Evolutionary conservation across 1,284 basidiomycete genomes (phyloP).

Genomic region (Mycosarcoma maydis): DNA sequence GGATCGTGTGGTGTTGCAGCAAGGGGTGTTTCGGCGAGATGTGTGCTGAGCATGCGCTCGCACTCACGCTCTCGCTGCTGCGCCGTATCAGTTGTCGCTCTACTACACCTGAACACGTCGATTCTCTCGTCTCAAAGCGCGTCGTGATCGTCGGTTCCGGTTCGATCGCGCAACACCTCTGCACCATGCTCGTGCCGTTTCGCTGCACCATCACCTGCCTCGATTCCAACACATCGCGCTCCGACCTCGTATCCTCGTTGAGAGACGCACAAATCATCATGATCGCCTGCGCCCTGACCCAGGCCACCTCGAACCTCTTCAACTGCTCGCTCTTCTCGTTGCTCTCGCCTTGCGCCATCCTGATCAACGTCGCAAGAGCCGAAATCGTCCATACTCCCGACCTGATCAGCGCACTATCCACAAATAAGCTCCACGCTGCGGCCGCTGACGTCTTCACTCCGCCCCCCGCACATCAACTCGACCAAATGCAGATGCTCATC

Average conservation of each 20-base stretch:
- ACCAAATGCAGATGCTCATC: conserved; percentile 1
- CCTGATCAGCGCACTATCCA: conserved; percentile 78
- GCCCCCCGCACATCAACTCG: conserved; percentile 74
- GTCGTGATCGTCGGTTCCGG: conserved; percentile 50
- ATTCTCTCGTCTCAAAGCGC: conserved; percentile 8
- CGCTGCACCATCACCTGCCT: conserved; percentile 6
- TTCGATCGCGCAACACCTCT: conserved; percentile 20
- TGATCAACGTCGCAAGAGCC: conserved; percentile 65
- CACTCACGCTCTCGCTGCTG: conserved; percentile 27
- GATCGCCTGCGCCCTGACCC: conserved; percentile 46
- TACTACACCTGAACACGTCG: not conserved
- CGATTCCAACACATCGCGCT: conserved; percentile 6
- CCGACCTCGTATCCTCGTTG: conserved; percentile 1
- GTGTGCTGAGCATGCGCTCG: conserved; percentile 53
- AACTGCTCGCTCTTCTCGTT: not conserved
- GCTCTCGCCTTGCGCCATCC: not conserved
- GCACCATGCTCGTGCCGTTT: too few relatives aligned
- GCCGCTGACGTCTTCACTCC: conserved; percentile 88
- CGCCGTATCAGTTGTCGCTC: not conserved
- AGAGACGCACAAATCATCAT: conserved; percentile 24
- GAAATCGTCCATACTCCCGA: conserved; percentile 82
- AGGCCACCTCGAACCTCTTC: conserved; percentile 19
- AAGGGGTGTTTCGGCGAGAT: conserved; percentile 49
- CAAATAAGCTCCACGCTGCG: conserved; percentile 84
- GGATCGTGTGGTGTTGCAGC: conserved; percentile 40